Evolutionary conservation across 768 basidiomycete species (phyloP).

Genomic region (Podaxis sp.): DNA sequence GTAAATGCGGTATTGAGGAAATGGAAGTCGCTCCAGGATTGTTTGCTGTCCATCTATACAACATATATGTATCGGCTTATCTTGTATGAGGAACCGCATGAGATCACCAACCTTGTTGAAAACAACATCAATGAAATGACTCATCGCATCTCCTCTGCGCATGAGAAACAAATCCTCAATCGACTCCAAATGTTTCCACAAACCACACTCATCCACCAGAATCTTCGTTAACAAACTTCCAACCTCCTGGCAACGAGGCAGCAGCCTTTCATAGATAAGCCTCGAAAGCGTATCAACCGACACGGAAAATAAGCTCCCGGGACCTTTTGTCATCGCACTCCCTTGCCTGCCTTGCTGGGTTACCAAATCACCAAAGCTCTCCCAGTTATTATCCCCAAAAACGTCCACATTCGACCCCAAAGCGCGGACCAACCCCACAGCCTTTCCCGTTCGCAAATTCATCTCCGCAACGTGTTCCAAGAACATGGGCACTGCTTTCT

Average conservation of each 20-base stretch:
- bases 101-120: constrained; percentile 61
- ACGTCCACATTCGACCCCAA: constrained; percentile 41
- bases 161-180: constrained; percentile 75
- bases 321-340: constrained; percentile 9
- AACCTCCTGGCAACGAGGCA: constrained; percentile 53
- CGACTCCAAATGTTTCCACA: constrained; percentile 60
- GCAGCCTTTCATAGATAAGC: constrained; percentile 62
- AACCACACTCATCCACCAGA: constrained; percentile 63
- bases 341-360: constrained; percentile 23
- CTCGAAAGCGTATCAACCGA: constrained; percentile 64
- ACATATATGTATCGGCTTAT: neutral
- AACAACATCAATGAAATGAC: constrained; percentile 69
- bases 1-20: constrained; percentile 77
- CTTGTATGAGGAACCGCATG: neutral
- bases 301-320: constrained; percentile 38
- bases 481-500: constrained; percentile 55
- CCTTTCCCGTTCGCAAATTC: constrained; percentile 71
- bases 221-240: constrained; percentile 55
- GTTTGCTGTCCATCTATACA: constrained; percentile 69
- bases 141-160: constrained; percentile 76
- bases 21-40: constrained; percentile 80
- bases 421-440: constrained; percentile 69
- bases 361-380: constrained; percentile 42
- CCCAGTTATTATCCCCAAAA: constrained; percentile 35
- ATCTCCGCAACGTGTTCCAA: constrained; percentile 57